Conservation (phyloP, 2,329 filamentous ascomycete species). For the Penicillium sclerotigenum region DNA sequence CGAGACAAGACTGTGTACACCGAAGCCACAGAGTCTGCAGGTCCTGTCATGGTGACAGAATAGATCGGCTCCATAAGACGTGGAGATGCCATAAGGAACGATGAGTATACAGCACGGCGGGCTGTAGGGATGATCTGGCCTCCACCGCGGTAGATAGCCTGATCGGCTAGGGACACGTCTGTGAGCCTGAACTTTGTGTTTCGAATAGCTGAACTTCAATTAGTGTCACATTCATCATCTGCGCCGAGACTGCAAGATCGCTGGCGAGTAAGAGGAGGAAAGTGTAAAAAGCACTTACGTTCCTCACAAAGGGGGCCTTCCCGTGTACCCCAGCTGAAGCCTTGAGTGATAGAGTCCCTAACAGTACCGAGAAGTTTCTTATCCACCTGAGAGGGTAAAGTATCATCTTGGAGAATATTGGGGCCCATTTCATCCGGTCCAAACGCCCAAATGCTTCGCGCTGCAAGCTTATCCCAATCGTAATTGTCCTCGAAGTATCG, state of each 20-base stretch:
- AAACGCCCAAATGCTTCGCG: slow-evolving; percentile 96
- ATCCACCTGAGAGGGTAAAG: slow-evolving; percentile 88
- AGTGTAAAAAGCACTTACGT: slow-evolving; percentile 58
- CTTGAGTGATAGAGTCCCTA: slow-evolving; percentile 88
- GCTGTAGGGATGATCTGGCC: slow-evolving; percentile 97
- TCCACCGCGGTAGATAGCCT: slow-evolving; percentile 91
- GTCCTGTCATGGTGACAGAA: slow-evolving; percentile 86
- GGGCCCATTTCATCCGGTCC: slow-evolving; percentile 91
- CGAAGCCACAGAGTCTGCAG: slow-evolving; percentile 80
- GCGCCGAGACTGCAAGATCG: not conserved
- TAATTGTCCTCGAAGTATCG: slow-evolving; percentile 98
- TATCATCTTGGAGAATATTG: slow-evolving; percentile 96
- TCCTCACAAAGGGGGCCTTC: slow-evolving; percentile 98
- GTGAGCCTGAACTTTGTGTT: slow-evolving; percentile 98
- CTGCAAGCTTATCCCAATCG: slow-evolving; percentile 92
- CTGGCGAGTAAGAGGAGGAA: slow-evolving; percentile 19
- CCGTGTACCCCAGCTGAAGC: slow-evolving; percentile 92
- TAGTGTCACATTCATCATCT: slow-evolving; percentile 14
- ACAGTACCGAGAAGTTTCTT: slow-evolving; percentile 84
- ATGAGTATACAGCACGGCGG: slow-evolving; percentile 87
- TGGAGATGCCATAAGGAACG: slow-evolving; percentile 94
- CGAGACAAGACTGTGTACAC: slow-evolving; percentile 90
- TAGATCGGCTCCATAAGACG: slow-evolving; percentile 97
- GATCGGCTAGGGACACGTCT: slow-evolving; percentile 77
- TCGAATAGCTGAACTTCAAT: slow-evolving; percentile 67